phyloP scores from a whole-genome alignment of 371 early-diverging fungal species.

The Mortierella sp. region DNA sequence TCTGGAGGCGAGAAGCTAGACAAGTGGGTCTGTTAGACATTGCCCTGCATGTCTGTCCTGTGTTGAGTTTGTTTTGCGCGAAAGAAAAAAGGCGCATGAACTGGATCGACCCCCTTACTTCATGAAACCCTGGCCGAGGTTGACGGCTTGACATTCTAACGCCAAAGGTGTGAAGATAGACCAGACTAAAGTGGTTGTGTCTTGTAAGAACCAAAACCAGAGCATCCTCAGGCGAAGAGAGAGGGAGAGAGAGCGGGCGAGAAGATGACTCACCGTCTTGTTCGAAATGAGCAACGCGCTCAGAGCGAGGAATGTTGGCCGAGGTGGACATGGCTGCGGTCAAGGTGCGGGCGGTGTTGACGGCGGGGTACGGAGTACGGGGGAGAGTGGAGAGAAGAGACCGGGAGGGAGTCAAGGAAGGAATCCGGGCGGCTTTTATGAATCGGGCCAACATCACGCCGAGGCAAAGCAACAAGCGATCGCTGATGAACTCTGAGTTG shows the following conservation, averaged over 20 bases:
- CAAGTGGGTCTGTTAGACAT: neutral
- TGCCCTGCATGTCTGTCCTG: neutral
- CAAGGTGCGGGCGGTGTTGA: neutral
- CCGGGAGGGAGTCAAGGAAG: slow-evolving; percentile 9
- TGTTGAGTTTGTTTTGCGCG: too few relatives aligned
- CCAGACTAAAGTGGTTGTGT: slow-evolving; percentile 72
- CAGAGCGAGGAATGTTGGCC: slow-evolving; percentile 46
- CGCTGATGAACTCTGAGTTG: too few relatives aligned
- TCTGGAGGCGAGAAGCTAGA: slow-evolving; percentile 86
- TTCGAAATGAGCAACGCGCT: slow-evolving; percentile 58
- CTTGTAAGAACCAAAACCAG: neutral
- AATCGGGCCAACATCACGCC: slow-evolving; percentile 33
- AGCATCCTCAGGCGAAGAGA: neutral
- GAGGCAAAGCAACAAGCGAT: neutral
- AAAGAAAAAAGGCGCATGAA: too few relatives aligned
- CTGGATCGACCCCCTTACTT: slow-evolving; percentile 57
- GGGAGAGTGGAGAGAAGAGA: slow-evolving; percentile 12
- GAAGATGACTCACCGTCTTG: slow-evolving; percentile 53
- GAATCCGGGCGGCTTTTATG: slow-evolving; percentile 19
- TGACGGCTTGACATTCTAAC: slow-evolving; percentile 86
- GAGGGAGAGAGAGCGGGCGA: neutral
- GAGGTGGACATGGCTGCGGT: slow-evolving; percentile 20
- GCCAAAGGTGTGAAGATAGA: slow-evolving; percentile 92
- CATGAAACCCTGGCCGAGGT: slow-evolving; percentile 94
- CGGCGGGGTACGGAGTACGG: neutral